phyloP scores from a whole-genome alignment of 257 asterid species.

The Fraxinus cuspidata region DNA sequence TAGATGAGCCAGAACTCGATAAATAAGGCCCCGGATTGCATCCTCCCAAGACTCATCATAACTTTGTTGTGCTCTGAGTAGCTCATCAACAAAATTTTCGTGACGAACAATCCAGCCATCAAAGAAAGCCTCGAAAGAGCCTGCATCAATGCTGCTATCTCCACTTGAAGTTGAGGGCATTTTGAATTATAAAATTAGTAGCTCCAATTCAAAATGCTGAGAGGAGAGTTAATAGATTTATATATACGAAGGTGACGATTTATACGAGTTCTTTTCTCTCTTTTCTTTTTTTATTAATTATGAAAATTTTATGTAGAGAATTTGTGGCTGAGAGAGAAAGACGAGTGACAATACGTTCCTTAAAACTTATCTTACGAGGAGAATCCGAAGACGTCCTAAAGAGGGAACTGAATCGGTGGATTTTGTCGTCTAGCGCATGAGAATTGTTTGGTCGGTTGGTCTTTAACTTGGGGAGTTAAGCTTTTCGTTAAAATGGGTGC shows the following conservation, averaged over 20 bases:
- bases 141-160: not conserved
- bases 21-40: slow-evolving; percentile 27
- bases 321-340: not conserved
- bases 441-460: slow-evolving; percentile 13
- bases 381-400: not conserved
- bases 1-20: slow-evolving; percentile 44
- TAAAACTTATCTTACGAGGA: not conserved
- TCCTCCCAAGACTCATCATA: not conserved
- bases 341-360: not conserved
- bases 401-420: slow-evolving; percentile 11
- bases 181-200: not conserved
- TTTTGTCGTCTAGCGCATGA: slow-evolving; percentile 21
- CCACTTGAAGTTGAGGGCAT: slow-evolving; percentile 24
- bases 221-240: too few relatives aligned
- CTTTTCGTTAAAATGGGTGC: not conserved
- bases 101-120: slow-evolving; percentile 45
- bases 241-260: too few relatives aligned
- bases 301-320: not conserved
- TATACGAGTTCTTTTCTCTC: too few relatives aligned
- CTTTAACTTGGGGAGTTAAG: not conserved
- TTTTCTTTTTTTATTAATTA: not conserved
- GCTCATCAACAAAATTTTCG: slow-evolving; percentile 29
- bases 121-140: slow-evolving; percentile 32
- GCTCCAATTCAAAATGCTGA: not conserved
- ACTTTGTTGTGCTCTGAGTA: slow-evolving; percentile 26